phyloP scores from a whole-genome alignment of 257 asterid species.

The Salvia miltiorrhiza region DNA sequence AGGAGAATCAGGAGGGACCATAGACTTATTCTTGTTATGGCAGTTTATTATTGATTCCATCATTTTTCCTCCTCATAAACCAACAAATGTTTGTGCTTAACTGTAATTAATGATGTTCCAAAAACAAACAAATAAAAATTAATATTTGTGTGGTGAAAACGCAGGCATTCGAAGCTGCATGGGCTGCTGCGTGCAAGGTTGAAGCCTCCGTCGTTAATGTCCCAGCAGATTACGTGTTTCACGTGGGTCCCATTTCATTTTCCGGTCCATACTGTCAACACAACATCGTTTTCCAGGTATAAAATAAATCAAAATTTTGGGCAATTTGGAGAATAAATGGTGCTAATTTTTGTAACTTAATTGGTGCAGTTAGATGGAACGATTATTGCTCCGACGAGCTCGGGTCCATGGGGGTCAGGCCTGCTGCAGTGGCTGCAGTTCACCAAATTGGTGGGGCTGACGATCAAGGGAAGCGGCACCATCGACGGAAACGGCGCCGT shows the following conservation, averaged over 20 bases:
- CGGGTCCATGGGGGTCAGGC: constrained; percentile 80
- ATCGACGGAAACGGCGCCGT: constrained; percentile 79
- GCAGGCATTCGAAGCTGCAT: constrained; percentile 90
- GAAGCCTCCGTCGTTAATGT: constrained; percentile 62
- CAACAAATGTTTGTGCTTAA: constrained; percentile 16
- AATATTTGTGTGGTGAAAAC: constrained; percentile 1
- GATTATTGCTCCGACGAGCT: constrained; percentile 66
- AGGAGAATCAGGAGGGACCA: constrained; percentile 47
- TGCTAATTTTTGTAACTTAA: not conserved
- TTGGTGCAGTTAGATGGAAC: constrained; percentile 74
- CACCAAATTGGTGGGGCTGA: constrained; percentile 73
- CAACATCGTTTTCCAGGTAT: constrained; percentile 87
- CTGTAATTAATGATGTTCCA: not conserved
- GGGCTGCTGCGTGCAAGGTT: constrained; percentile 83
- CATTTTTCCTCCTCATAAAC: constrained; percentile 16
- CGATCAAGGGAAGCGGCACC: constrained; percentile 65
- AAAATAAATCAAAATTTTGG: not conserved
- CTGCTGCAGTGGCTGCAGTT: constrained; percentile 75
- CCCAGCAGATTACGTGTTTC: constrained; percentile 60
- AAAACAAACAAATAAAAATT: not conserved
- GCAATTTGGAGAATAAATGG: not conserved
- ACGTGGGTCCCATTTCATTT: constrained; percentile 86
- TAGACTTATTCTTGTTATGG: constrained; percentile 33
- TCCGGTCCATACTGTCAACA: constrained; percentile 91
- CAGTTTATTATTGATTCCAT: constrained; percentile 27